Evolutionary conservation across 208 protist genomes (phyloP), one percentile per base, ranked within the genome.

Genomic region (Tritrichomonas musculus): DNA sequence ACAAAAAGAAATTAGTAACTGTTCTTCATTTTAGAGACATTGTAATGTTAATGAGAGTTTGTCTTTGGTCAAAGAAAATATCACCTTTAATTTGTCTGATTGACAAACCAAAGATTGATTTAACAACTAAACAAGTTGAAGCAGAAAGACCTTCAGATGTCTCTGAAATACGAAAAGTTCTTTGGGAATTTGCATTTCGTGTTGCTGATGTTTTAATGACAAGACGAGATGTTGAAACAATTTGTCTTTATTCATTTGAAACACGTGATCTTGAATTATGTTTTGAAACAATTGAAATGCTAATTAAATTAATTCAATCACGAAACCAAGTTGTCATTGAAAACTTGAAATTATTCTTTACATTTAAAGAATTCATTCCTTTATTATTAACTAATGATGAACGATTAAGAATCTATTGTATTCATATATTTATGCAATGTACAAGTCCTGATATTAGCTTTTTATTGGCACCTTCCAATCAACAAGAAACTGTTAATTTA

Each of bases 41-140:
- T 22, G 33, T 88, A 25, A n/a, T 27, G 2, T 39, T 88, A 30
- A 88, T 88, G 47, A 47, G 47, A 36, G 47, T 88, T 57, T 57
- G 47, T 57, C 30, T 88, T 33, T 88, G 77, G 77, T 39, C 47
- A 3, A 88, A 60, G 39, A 39, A 33, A 8, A 39, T 0, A 39
- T 27, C 53, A 39, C 41, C 41, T 39, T 17, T 57, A 57, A 88
- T 88, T 57, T 88, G 47, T 39, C 44, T 88, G n/a, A 41, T 57
- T 57, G 77, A 88, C 30, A 60, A 53, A 88, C 77, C 77, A 88
- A 88, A 88, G n/a, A 88, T 88, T 33, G 47, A 88, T 39, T 9
- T 5, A 36, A 47, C 20, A 33, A 88, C 77, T 1, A 88, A 88
- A 88, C 27, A 88, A 88, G 30, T 82, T n/a, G 73, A 82, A 30